A percentile compares a stretch with the other conserved stretches of the same genome.
Evolutionary conservation across 306 rosid species (phyloP).

Genomic region (Dryas drummondii): DNA sequence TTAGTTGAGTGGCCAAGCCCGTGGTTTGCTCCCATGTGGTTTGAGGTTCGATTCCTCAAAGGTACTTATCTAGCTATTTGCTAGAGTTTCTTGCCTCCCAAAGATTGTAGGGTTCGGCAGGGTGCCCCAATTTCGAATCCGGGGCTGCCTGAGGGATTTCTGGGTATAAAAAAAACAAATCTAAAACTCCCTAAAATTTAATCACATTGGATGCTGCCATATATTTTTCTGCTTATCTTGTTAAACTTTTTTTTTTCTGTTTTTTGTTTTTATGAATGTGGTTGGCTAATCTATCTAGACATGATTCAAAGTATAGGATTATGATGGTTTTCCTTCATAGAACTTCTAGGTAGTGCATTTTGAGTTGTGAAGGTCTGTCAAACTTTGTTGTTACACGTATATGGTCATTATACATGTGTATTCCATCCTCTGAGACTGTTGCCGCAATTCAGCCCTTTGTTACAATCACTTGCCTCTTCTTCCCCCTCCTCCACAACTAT

Average conservation of each 20-base stretch:
- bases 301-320: conserved; percentile 1
- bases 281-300: not conserved
- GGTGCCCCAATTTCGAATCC: too few species aligned
- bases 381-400: not conserved
- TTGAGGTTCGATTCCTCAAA: too few species aligned
- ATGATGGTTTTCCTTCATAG: not conserved
- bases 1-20: too few species aligned
- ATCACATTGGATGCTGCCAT: not conserved
- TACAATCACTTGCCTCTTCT: not conserved
- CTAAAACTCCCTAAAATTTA: not conserved
- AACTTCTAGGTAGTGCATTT: not conserved
- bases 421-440: not conserved
- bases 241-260: not conserved
- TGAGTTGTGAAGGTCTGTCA: not conserved
- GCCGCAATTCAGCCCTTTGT: not conserved
- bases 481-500: not conserved
- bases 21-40: too few species aligned
- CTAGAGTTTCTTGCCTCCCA: too few species aligned
- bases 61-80: too few species aligned
- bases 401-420: not conserved
- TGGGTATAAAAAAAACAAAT: too few species aligned
- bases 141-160: too few species aligned
- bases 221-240: too few species aligned
- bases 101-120: too few species aligned
- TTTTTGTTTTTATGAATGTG: too few species aligned